Evolutionary conservation across 164 flowering plant species (phyloP).

Genomic region (Hamamelis virginiana): DNA sequence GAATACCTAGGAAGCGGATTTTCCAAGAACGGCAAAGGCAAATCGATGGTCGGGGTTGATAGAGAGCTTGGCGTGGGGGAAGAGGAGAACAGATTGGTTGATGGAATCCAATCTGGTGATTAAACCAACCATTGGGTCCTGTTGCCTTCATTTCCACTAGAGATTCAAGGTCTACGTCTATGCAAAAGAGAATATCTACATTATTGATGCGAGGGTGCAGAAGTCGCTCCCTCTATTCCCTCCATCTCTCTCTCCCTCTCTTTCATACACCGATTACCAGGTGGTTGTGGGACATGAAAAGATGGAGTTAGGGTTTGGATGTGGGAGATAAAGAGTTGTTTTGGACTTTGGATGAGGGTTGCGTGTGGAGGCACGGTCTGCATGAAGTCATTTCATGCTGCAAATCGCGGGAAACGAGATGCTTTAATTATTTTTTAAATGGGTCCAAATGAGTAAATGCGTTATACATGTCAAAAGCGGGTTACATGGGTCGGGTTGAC

Average conservation of each 20-base stretch:
- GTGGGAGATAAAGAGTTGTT: too few relatives aligned
- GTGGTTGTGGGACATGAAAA: too few relatives aligned
- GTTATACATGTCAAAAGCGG: too few relatives aligned
- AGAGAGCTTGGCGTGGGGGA: conserved; percentile 70
- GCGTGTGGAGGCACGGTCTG: too few relatives aligned
- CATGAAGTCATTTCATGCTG: too few relatives aligned
- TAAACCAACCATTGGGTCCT: conserved; percentile 59
- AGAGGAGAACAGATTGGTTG: conserved; percentile 74
- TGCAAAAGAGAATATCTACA: conserved; percentile 88
- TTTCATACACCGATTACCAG: conserved; percentile 14
- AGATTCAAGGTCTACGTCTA: conserved; percentile 68
- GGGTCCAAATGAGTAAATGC: too few relatives aligned
- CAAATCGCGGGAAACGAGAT: too few relatives aligned
- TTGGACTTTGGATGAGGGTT: too few relatives aligned
- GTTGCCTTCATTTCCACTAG: conserved; percentile 66
- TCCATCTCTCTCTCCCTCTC: conserved; percentile 28
- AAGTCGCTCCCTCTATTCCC: conserved; percentile 26
- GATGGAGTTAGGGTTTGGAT: too few relatives aligned
- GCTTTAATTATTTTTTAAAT: too few relatives aligned
- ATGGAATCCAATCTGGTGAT: conserved; percentile 78
- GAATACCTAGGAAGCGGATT: conserved; percentile 71
- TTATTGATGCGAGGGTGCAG: conserved; percentile 30
- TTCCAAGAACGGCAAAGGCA: conserved; percentile 61
- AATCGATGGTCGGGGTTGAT: conserved; percentile 89
- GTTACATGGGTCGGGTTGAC: too few relatives aligned